Base-by-base conservation (phyloP, 768 basidiomycete species). In the Boletus subparvulus region DNA sequence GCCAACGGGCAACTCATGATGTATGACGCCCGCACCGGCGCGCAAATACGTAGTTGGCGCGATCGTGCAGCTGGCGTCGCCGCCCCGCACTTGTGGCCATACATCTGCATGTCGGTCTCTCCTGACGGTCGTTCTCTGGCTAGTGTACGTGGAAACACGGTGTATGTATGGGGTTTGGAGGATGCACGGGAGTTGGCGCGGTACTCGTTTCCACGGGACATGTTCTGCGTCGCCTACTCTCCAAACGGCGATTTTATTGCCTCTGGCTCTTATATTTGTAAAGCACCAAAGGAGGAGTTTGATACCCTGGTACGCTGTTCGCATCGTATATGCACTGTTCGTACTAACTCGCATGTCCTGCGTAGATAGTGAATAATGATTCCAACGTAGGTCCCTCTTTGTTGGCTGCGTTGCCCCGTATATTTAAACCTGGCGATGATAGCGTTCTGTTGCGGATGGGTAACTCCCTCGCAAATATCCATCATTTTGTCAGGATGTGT, bases 71-170 rank as follows among this genome's bases (percentile, higher is more conserved):
- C 35, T 1, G 39, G 51, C 4, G 12, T 28, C 13, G 21, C 47
- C 11, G 19, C 65, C 9, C 47, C 59, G 6, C 52, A 61, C n/a
- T 16, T 45, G 52, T 67, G 65, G 65, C 65, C 65, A 3, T 58
- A 67, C 52, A 61, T 66, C 6, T 67, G 56, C 54, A 47, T 66
- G 60, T 67, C 62, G 9, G 56, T 67, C 14, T 67, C 65, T 1
- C 59, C 65, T 5, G 36, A 50, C 3, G 65, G 66, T 5, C 59
- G 57, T 0, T 52, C 52, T 21, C 26, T 66, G 36, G 60, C 65
- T 1, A 67, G 57, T 56, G 66, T 68, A 30, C 56, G 66, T 3
- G 65, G 66, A 10, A 53, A 43, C 3, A 59, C 43, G 10, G 54
- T 68, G 24, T 44, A 30, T 16, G 56, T 66, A 2, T 66, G 65